Conservation (phyloP, 108 stramenopile genomes). For the Halocafeteria seosinensis region DNA sequence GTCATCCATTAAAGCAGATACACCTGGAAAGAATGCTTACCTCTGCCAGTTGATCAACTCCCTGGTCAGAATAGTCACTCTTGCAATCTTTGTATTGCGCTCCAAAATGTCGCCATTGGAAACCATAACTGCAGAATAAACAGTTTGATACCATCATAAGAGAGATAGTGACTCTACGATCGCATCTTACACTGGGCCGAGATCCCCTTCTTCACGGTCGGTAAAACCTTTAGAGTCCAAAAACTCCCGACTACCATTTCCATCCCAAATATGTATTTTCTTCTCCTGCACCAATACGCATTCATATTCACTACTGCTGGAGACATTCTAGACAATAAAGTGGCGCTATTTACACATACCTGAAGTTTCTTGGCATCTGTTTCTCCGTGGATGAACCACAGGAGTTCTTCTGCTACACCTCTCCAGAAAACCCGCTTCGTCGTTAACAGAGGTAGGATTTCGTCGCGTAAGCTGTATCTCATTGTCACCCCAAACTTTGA, state of each 20-base stretch:
- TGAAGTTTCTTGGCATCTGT: constrained; percentile 84
- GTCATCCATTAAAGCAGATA: too few species aligned
- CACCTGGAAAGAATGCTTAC: too few species aligned
- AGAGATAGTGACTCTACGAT: too few species aligned
- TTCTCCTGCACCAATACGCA: too few species aligned
- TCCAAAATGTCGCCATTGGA: constrained; percentile 99
- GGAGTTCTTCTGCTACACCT: constrained; percentile 92
- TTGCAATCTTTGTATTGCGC: constrained; percentile 88
- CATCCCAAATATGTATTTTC: constrained; percentile 98
- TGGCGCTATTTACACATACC: too few species aligned
- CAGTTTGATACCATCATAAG: too few species aligned
- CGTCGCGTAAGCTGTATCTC: constrained; percentile 73
- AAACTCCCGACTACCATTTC: constrained; percentile 94
- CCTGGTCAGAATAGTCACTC: constrained; percentile 86
- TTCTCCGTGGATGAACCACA: constrained; percentile 88
- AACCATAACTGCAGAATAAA: too few species aligned
- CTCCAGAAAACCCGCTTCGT: constrained; percentile 98
- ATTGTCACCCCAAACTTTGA: constrained; percentile 93
- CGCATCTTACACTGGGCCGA: constrained; percentile 98
- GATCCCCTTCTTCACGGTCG: constrained; percentile 90
- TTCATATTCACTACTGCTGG: too few species aligned
- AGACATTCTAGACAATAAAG: too few species aligned
- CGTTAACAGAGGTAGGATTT: constrained; percentile 74
- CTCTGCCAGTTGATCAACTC: constrained; percentile 94
- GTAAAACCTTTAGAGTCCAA: constrained; percentile 68